Evolutionary conservation across 2,329 filamentous ascomycete genomes (phyloP), one percentile per base, ranked within the genome.

Genomic region (Paradendryphiella salina): DNA sequence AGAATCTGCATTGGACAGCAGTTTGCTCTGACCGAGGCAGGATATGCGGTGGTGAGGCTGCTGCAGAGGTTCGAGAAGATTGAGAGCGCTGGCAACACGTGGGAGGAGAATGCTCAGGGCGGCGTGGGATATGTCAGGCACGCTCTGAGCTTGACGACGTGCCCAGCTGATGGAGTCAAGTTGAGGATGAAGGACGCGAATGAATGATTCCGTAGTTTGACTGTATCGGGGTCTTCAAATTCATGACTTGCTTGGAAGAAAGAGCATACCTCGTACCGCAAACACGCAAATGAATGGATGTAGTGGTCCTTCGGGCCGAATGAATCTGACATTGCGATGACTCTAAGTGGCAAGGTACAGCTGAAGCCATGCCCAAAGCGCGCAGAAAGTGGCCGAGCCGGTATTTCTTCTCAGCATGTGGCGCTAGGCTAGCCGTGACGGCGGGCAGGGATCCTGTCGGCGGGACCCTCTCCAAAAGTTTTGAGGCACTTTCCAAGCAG

Each of bases 1-100:
- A 53, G 67, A 4, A 67, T 71, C 2, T 70, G 67, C 41, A 63
- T 71, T 36, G 68, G 66, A 1, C 65, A 71, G 49, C 65, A 70
- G 35, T 71, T 71, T 44, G 67, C 67, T 3, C 51, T 71, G 7
- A 68, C 66, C 0, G 66, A 71, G 46, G 67, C 65, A 11, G 65
- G 57, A 0, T 71, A 66, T 50, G 57, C 63, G 7, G 42, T 65
- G 44, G 64, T 69, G 17, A 43, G 68, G 8, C 35, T 70, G 35
- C 46, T 57, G 20, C 67, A 71, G 56, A 51, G 56, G 9, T 71
- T 69, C 35, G 68, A 70, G 50, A 46, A 45, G 41, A 52, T 70
- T 14, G 62, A 62, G 21, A 54, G 60, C 14, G 53, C 63, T 7
- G 60, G 63, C 0, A 70, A 69, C 46, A 57, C 36, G 11, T 72